Base-by-base conservation (phyloP, 2,329 filamentous ascomycete genomes). In the Cladophialophora chaetospira region DNA sequence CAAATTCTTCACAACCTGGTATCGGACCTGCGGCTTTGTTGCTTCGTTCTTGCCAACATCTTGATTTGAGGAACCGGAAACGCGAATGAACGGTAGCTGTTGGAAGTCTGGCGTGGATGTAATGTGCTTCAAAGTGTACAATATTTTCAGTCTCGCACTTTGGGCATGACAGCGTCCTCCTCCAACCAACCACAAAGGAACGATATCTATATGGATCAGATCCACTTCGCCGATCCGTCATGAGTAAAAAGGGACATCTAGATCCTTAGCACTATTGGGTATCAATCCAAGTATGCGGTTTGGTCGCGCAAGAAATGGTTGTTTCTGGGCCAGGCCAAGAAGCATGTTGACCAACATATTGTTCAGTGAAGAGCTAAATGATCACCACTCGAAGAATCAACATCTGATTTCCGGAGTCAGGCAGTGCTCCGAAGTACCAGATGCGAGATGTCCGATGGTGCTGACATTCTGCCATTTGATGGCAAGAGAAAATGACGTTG, bases 1-100 rank as follows among this genome's bases (percentile, higher is more conserved):
- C 26, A 57, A 19, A 21, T 57, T 57, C 21, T 42, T 57, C 54
- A 57, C 52, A 2, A 57, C 54, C 40, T 52, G 46, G 11, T 46
- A 57, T 28, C 47, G 26, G 2, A 57, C 54, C 11, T 31, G 13
- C 0, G 47, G 19, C 43, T 52, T 36, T 1, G 54, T 57, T 21
- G 15, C 40, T 11, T 3, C 21, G 23, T 57, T 47, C 19, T 51
- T 57, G 38, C 54, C 54, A 10, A 45, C n/a, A 25, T 21, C 23
- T 17, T 13, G 19, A 11, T 29, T 28, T 38, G 29, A 29, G 10
- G 47, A 51, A 29, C 54, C 31, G 5, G 38, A 51, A 21, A 57
- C 13, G 21, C 52, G 46, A 28, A 57, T 52, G 40, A 57, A 57
- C 3, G 47, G 31, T 9, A 57, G 54, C 21, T 26, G 11, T 15